These are phyloP conservation scores for Amaranthus hypochondriacus DNA, from an alignment of 148 eudicot species.

Conservation along the genomic window DNA sequence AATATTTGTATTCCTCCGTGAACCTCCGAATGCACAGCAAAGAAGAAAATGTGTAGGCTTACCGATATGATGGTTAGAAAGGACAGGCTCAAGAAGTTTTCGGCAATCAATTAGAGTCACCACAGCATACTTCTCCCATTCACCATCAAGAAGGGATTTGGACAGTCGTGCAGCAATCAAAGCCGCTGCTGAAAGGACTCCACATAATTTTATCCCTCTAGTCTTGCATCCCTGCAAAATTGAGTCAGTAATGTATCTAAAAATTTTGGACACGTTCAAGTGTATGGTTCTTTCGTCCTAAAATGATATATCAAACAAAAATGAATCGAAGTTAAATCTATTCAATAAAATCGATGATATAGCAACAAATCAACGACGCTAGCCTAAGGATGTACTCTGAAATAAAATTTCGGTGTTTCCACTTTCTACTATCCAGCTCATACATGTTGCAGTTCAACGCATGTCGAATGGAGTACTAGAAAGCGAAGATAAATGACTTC, in stretches of 20 bases:
- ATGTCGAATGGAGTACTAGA: too few relatives aligned
- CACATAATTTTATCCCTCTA: conserved; percentile 66
- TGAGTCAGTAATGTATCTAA: background rate
- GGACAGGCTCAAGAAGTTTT: conserved; percentile 66
- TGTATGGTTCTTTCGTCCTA: background rate
- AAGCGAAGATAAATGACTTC: too few relatives aligned
- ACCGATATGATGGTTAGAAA: conserved; percentile 62
- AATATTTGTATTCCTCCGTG: background rate
- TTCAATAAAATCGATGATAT: background rate
- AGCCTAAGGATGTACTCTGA: background rate
- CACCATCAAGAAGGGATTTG: conserved; percentile 49
- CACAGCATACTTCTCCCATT: conserved; percentile 84
- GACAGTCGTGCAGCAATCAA: conserved; percentile 63
- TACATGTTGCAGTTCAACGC: background rate
- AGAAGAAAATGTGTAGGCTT: conserved; percentile 16
- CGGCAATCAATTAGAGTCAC: conserved; percentile 77
- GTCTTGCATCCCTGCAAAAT: conserved; percentile 61
- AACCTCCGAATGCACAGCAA: background rate
- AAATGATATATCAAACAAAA: background rate
- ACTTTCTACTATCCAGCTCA: background rate
- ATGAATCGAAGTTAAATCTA: background rate
- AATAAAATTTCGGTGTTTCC: background rate
- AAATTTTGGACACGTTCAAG: background rate
- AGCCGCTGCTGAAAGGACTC: conserved; percentile 69
- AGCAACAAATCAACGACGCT: background rate